Percentiles rank a stretch among this genome's conserved stretches.
Conservation (phyloP, 2,329 filamentous ascomycete genomes). For the Colletotrichum plurivorum region DNA sequence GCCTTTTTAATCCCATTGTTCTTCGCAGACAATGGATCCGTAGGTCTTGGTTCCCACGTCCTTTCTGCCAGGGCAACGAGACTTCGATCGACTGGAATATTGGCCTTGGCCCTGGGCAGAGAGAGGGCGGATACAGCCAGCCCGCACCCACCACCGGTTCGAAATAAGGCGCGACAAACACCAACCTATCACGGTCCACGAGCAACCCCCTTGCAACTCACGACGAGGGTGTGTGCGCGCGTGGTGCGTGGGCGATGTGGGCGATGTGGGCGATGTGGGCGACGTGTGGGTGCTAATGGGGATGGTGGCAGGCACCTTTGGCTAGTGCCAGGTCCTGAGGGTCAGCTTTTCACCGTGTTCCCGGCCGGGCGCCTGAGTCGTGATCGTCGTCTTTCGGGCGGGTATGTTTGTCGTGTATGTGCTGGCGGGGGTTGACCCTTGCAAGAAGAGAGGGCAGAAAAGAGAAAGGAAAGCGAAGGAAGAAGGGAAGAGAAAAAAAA, state of each 20-base stretch:
- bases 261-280: neutral
- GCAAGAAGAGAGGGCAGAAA: neutral
- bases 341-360: neutral
- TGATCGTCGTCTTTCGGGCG: conserved; percentile 17
- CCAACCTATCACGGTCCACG: no score
- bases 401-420: conserved; percentile 9
- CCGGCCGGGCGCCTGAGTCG: conserved; percentile 31
- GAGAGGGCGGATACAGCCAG: conserved; percentile 16
- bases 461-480: neutral
- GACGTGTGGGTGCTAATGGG: neutral
- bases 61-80: neutral
- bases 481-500: neutral
- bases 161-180: neutral
- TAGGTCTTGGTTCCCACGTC: neutral
- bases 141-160: conserved; percentile 22
- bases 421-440: neutral
- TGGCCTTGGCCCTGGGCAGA: neutral
- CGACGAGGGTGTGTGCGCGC: neutral
- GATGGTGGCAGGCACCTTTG: conserved; percentile 15
- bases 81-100: neutral
- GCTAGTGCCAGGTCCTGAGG: neutral
- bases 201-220: no score
- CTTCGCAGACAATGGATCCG: neutral
- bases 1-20: conserved; percentile 28
- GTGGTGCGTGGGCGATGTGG: neutral